Conservation (phyloP, 2,329 filamentous ascomycete species). For the Colletotrichum eremochloae region DNA sequence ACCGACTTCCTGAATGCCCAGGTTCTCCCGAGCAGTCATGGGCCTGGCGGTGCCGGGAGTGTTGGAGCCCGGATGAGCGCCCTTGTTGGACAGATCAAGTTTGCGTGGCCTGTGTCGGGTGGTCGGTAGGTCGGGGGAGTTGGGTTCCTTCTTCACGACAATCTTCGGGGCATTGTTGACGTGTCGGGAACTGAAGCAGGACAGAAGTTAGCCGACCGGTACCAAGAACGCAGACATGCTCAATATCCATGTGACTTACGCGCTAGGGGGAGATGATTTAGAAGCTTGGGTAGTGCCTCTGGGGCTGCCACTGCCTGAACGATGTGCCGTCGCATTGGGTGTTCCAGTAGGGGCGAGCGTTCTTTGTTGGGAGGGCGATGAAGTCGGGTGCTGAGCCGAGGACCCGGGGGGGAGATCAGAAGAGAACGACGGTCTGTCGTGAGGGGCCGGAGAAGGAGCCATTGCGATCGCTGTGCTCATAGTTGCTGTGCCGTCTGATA, state of each 20-base stretch:
- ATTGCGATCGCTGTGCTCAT: slow-evolving; percentile 79
- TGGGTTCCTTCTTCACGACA: slow-evolving; percentile 95
- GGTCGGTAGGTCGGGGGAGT: slow-evolving; percentile 83
- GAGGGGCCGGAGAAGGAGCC: slow-evolving; percentile 76
- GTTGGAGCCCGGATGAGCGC: slow-evolving; percentile 63
- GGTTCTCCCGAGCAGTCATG: slow-evolving; percentile 81
- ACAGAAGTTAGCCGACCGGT: slow-evolving; percentile 21
- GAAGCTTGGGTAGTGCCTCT: slow-evolving; percentile 54
- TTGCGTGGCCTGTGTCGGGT: slow-evolving; percentile 80
- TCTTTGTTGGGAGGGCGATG: slow-evolving; percentile 62
- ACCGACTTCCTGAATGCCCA: slow-evolving; percentile 92
- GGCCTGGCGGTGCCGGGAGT: slow-evolving; percentile 76
- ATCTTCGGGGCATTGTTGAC: slow-evolving; percentile 78
- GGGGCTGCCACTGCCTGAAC: slow-evolving; percentile 68
- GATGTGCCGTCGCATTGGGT: slow-evolving; percentile 60
- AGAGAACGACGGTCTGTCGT: slow-evolving; percentile 71
- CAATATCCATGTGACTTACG: slow-evolving; percentile 59
- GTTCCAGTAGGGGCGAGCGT: slow-evolving; percentile 56
- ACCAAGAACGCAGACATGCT: slow-evolving; percentile 29
- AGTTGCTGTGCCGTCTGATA: slow-evolving; percentile 48
- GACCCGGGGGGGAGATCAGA: slow-evolving; percentile 60
- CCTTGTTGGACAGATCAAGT: slow-evolving; percentile 79
- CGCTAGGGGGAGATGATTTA: slow-evolving; percentile 71
- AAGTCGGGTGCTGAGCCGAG: slow-evolving; percentile 47
- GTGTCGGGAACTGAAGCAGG: slow-evolving; percentile 61